phyloP scores from a whole-genome alignment of 257 asterid genomes.

The Solanum acaule region DNA sequence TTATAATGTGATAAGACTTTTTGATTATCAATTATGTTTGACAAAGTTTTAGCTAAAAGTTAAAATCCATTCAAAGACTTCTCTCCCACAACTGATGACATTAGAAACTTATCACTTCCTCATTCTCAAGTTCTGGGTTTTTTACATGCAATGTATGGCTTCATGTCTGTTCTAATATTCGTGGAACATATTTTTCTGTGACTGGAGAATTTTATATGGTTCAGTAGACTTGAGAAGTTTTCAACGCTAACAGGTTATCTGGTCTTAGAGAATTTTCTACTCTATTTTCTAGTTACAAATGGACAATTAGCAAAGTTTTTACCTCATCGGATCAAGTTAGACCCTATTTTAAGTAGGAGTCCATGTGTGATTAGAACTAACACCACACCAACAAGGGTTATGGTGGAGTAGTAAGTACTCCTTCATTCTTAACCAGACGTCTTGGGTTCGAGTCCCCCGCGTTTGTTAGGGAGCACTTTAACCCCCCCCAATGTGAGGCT shows the following conservation, averaged over 20 bases:
- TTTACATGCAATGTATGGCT: background rate
- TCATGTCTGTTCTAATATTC: background rate
- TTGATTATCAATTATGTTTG: background rate
- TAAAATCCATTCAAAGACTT: background rate
- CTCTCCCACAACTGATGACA: background rate
- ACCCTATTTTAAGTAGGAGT: background rate
- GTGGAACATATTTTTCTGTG: background rate
- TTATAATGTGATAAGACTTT: background rate
- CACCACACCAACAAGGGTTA: background rate
- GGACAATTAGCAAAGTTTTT: background rate
- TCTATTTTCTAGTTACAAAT: background rate
- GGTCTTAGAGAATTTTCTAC: background rate
- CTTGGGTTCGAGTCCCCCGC: background rate
- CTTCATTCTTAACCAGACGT: background rate
- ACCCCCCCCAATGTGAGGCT: too few relatives aligned
- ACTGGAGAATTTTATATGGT: background rate
- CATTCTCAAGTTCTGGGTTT: background rate
- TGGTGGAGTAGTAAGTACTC: background rate
- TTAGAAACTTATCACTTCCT: background rate
- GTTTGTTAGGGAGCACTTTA: background rate
- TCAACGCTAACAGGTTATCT: background rate
- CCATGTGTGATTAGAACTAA: background rate
- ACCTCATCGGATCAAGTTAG: background rate
- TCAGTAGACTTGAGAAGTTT: background rate
- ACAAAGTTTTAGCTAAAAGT: background rate